Base-by-base conservation (phyloP, 2,329 filamentous ascomycete species). In the Epichloe elymi region DNA sequence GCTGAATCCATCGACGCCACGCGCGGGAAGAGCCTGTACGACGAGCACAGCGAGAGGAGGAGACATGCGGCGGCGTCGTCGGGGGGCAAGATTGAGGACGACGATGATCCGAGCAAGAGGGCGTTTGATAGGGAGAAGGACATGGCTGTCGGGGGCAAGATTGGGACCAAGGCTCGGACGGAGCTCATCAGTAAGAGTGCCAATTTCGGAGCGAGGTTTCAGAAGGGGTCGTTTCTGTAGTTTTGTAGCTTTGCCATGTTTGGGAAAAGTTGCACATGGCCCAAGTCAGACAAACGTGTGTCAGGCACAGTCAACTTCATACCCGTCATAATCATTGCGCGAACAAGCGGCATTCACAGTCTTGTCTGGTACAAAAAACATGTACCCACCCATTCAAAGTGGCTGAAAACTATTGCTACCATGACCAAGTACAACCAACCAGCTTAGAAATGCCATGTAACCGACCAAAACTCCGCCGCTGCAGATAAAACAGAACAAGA, bases 51-150 rank as follows among this genome's bases (percentile, higher is more conserved):
- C 39, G 37, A 60, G 26, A 57, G 51, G 20, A 55, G 63, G 62
- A 56, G 63, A 57, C 53, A 66, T 63, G 61, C 56, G 30, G 61
- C 56, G 30, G 51, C 58, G 36, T 54, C 61, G 43, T 69, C 69
- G 54, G 68, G 68, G 63, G 8, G 75, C 55, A 80, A 87, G 55
- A 68, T 63, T 6, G 72, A 76, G 55, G 80, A 88, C 56, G 87
- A 93, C 20, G 91, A 96, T 67, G 90, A 97, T 63, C 91, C 93
- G 0, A 95, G 88, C 66, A 85, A 86, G 67, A 76, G 91, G 54
- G 85, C 80, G 0, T 97, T 97, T 67, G 88, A 96, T 69, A 78
- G 82, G 55, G 88, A 96, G 66, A 97, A 96, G 71, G 93, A 97
- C 65, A 95, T 97, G 80, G 85, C 80, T 39, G 70, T 87, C 2